Evolutionary conservation across 441 rosid genomes (phyloP).

Genomic region (Erodium trifolium): DNA sequence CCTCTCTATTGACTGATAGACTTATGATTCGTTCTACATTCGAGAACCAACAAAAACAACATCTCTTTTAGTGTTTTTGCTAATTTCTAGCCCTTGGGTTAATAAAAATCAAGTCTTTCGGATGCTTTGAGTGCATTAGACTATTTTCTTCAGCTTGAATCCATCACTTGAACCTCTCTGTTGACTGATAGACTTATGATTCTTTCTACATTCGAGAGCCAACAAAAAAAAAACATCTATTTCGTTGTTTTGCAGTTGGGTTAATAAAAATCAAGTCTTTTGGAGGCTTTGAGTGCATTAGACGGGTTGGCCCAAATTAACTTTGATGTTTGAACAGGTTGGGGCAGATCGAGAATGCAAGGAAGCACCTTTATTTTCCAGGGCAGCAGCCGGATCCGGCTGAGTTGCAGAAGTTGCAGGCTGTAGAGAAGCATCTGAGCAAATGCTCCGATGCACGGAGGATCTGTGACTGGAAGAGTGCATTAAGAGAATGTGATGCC

Average conservation of each 20-base stretch:
- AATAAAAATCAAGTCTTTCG: no score
- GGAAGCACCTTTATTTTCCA: constrained; percentile 39
- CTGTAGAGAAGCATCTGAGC: constrained; percentile 55
- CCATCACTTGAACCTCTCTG: no score
- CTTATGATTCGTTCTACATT: not conserved
- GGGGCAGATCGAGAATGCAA: not conserved
- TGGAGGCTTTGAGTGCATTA: no score
- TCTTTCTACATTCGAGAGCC: not conserved
- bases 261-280: not conserved
- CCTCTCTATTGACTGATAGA: no score
- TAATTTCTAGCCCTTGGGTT: no score
- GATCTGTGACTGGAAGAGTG: constrained; percentile 60
- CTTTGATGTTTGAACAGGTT: not conserved
- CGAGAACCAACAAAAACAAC: not conserved
- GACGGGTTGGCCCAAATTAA: not conserved
- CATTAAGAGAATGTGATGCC: constrained; percentile 59
- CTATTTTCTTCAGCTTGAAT: no score
- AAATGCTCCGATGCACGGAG: constrained; percentile 63
- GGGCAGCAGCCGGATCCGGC: constrained; percentile 50
- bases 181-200: not conserved
- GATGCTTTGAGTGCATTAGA: no score
- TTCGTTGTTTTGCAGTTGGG: not conserved
- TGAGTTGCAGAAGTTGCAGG: constrained; percentile 60
- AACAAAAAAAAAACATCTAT: not conserved
- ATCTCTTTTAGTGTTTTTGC: no score